Base-by-base conservation (phyloP, 1,139 yeast species). In the Geotrichum carabidarum region DNA sequence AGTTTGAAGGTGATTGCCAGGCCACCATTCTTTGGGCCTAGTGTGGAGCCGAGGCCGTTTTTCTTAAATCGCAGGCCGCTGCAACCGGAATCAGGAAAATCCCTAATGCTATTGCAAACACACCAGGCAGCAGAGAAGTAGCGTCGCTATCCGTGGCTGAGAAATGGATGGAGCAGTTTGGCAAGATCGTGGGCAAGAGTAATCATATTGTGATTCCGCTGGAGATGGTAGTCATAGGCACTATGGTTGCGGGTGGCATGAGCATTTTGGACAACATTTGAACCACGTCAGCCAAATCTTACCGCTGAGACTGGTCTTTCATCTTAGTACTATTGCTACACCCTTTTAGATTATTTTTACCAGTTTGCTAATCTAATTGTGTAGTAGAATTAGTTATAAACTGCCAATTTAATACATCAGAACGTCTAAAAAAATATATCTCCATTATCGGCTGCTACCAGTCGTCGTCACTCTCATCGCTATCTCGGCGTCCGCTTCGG, bases 101-200 rank as follows among this genome's bases (percentile, higher is more conserved):
- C 55, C 88, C 95, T 18, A 68, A 74, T 50, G 89, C 94, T 31
- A 85, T 87, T 62, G 71, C 77, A 55, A 77, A 78, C 51, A 80
- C 88, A 18, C 84, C 86, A 7, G 86, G 85, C 58, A 93, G 94
- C 47, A 74, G 73, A 56, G 85, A 84, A 51, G 95, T 95, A 3
- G 89, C 87, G 43, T 75, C 83, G 36, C 76, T 88, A 61, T 90
- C 84, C 68, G 83, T 88, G 48, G 95, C 95, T 18, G 93, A 86
- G 67, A 86, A 84, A 65, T 87, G 87, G 68, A 87, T 87, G 58
- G 86, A 82, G 57, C 88, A 91, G 48, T 87, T 87, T 67, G 86
- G 88, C 50, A 83, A 86, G 62, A 75, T 87, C 67, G 95, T 95
- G 45, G 86, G 87, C 74, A 91, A 86, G 68, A 74, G 86, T 46